A percentile compares a stretch with the other conserved stretches of the same genome.
These are phyloP conservation scores for Penicillium janthinellum DNA, from an alignment of 2,329 filamentous ascomycete genomes.

Conservation along the genomic window DNA sequence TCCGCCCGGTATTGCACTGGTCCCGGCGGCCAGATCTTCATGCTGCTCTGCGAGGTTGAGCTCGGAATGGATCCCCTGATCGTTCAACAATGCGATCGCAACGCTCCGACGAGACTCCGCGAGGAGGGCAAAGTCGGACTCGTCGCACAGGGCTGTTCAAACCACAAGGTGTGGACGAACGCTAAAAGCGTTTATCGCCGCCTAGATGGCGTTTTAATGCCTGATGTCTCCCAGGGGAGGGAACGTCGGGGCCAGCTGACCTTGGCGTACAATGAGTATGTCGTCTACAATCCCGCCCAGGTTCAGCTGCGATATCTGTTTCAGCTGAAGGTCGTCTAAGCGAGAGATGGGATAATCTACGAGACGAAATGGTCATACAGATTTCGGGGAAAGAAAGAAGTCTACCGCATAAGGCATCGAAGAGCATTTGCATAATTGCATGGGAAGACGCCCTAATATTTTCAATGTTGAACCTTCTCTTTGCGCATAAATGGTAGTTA, in stretches of 20 bases:
- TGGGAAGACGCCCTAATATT: no score
- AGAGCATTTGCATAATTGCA: no score
- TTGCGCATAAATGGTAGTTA: no score
- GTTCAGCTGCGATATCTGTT: constrained; percentile 44
- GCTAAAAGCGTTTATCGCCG: constrained; percentile 14
- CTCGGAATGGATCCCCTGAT: constrained; percentile 1
- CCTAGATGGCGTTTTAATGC: constrained; percentile 10
- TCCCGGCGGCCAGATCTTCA: not conserved
- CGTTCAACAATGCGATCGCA: not conserved
- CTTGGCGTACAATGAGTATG: constrained; percentile 40
- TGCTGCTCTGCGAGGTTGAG: constrained; percentile 25
- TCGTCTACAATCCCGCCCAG: constrained; percentile 45
- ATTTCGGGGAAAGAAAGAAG: no score
- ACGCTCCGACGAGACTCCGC: constrained; percentile 8
- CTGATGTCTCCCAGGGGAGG: constrained; percentile 4
- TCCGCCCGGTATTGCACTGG: constrained; percentile 13
- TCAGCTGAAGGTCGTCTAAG: constrained; percentile 30
- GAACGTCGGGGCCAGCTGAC: not conserved
- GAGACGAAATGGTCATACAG: no score
- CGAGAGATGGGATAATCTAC: not conserved
- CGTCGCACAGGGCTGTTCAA: not conserved
- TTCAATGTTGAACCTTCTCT: no score
- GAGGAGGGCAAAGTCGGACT: constrained; percentile 16
- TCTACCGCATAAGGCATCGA: no score
- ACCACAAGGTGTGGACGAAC: constrained; percentile 8